phyloP scores from a whole-genome alignment of 495 filamentous ascomycete genomes.

The Trichoderma parareesei region DNA sequence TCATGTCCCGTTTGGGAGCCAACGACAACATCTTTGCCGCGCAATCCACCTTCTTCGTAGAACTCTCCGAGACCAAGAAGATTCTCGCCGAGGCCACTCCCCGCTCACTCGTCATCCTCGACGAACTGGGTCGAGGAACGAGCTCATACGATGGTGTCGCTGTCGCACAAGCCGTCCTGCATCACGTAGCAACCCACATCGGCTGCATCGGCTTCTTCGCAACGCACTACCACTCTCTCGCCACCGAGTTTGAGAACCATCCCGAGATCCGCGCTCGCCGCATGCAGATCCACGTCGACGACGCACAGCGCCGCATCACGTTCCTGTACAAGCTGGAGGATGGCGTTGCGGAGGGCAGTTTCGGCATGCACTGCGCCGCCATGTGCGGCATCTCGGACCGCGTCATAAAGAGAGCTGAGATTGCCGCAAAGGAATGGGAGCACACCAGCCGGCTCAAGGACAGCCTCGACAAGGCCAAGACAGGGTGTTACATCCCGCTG shows the following conservation, averaged over 20 bases:
- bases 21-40: constrained; percentile 99
- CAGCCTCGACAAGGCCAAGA: constrained; percentile 71
- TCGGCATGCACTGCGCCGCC: constrained; percentile 97
- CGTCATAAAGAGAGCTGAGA: constrained; percentile 80
- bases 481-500: constrained; percentile 70
- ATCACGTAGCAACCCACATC: constrained; percentile 87
- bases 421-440: constrained; percentile 90
- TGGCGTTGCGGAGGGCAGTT: constrained; percentile 93
- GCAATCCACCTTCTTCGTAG: constrained; percentile 97
- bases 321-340: constrained; percentile 94
- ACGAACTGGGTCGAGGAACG: constrained; percentile 93
- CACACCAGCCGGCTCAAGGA: constrained; percentile 86
- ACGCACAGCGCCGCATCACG: constrained; percentile 70
- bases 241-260: constrained; percentile 79
- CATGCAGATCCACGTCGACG: constrained; percentile 93
- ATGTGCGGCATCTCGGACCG: constrained; percentile 90
- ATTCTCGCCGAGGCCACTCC: constrained; percentile 93
- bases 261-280: constrained; percentile 78
- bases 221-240: constrained; percentile 93
- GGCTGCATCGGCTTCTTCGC: constrained; percentile 96
- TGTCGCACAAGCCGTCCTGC: constrained; percentile 91
- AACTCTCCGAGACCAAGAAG: constrained; percentile 96
- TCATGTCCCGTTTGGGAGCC: constrained; percentile 97
- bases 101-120: constrained; percentile 91
- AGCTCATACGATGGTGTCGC: constrained; percentile 92